Percentiles rank a stretch among this genome's conserved stretches.
Conservation (phyloP, 257 asterid species). For the Knoxia roxburghii region DNA sequence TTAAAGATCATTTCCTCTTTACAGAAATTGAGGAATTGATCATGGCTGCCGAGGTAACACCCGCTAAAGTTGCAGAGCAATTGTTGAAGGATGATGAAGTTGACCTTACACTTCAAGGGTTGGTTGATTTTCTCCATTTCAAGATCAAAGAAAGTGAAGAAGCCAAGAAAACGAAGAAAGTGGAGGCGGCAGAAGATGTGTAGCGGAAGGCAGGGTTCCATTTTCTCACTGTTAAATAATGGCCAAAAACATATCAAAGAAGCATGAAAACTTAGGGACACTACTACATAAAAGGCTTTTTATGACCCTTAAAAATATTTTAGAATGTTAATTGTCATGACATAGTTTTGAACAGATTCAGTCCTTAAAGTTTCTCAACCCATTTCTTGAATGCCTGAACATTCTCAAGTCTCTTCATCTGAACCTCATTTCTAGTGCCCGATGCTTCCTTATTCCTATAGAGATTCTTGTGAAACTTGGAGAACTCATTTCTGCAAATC, state of each 20-base stretch:
- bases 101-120: conserved; percentile 37
- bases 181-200: too few relatives aligned
- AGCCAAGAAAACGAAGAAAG: conserved; percentile 17
- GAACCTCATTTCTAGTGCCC: conserved; percentile 61
- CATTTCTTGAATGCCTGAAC: conserved; percentile 69
- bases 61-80: conserved; percentile 75
- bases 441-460: conserved; percentile 42
- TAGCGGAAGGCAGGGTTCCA: too few relatives aligned
- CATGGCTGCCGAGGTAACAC: conserved; percentile 34
- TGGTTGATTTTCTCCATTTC: conserved; percentile 35
- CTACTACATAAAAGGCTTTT: too few relatives aligned
- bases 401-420: conserved; percentile 60
- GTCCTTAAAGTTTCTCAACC: too few relatives aligned
- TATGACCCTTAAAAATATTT: too few relatives aligned
- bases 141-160: conserved; percentile 29
- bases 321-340: too few relatives aligned
- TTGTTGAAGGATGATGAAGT: conserved; percentile 48
- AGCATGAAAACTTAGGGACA: too few relatives aligned
- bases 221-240: too few relatives aligned
- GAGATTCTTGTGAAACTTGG: conserved; percentile 72
- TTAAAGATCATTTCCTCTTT: conserved; percentile 35
- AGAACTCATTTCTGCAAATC: conserved; percentile 55
- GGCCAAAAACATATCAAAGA: too few relatives aligned
- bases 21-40: conserved; percentile 43
- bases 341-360: too few relatives aligned